Conservation (phyloP, 2,329 filamentous ascomycete species). For the Nectriaceae sp. region DNA sequence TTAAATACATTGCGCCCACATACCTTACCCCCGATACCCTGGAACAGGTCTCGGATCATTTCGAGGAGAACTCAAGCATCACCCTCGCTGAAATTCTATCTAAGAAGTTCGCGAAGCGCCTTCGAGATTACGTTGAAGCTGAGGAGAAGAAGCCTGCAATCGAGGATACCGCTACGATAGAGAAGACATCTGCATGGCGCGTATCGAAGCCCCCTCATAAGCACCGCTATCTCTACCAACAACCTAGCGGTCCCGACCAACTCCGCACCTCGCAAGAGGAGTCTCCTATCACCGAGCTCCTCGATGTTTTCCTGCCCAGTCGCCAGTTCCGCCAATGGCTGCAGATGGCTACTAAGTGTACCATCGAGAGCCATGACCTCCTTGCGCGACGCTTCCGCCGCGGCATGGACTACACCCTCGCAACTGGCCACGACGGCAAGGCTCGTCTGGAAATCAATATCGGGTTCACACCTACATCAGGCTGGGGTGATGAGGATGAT, state of each 20-base stretch:
- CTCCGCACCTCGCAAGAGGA: slow-evolving; percentile 40
- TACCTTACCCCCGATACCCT: slow-evolving; percentile 93
- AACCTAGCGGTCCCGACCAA: slow-evolving; percentile 47
- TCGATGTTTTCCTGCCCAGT: slow-evolving; percentile 83
- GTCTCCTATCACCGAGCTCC: slow-evolving; percentile 72
- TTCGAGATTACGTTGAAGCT: slow-evolving; percentile 71
- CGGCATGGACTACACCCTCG: slow-evolving; percentile 89
- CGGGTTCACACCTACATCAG: slow-evolving; percentile 78
- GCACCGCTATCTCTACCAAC: slow-evolving; percentile 85
- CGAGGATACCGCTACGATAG: slow-evolving; percentile 55
- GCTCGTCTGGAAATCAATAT: slow-evolving; percentile 85
- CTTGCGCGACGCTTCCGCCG: slow-evolving; percentile 85
- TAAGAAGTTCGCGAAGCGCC: slow-evolving; percentile 70
- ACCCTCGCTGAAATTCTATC: slow-evolving; percentile 78
- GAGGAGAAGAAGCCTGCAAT: slow-evolving; percentile 57
- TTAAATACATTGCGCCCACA: slow-evolving; percentile 85
- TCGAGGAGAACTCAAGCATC: slow-evolving; percentile 81
- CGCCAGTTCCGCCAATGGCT: slow-evolving; percentile 89
- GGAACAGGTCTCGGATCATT: slow-evolving; percentile 77
- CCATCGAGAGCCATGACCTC: slow-evolving; percentile 72
- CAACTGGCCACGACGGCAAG: slow-evolving; percentile 77
- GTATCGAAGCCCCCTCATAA: slow-evolving; percentile 92
- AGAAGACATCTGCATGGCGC: slow-evolving; percentile 64
- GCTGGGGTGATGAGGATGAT: slow-evolving; percentile 75
- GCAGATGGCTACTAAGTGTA: slow-evolving; percentile 75